These are phyloP conservation scores for Fallopia convolvulus DNA, from an alignment of 148 eudicot species.

Conservation along the genomic window DNA sequence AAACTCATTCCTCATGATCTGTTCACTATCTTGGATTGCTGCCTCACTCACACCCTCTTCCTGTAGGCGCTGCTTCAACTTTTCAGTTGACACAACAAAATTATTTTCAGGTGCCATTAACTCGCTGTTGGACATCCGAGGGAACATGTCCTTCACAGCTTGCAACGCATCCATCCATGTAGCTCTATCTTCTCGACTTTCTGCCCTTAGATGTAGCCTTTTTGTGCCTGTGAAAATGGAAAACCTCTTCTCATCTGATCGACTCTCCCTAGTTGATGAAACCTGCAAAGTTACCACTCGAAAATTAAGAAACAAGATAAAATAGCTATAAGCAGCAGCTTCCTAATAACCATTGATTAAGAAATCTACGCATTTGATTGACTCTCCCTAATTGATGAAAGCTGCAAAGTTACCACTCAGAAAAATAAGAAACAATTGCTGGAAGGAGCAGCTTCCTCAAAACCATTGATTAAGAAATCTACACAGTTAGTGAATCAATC, in stretches of 20 bases:
- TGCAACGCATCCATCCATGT: constrained; percentile 84
- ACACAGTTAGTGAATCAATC: background rate
- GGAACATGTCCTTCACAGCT: constrained; percentile 86
- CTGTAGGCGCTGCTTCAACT: constrained; percentile 55
- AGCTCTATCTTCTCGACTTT: constrained; percentile 59
- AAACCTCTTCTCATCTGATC: constrained; percentile 89
- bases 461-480: background rate
- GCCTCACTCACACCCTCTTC: constrained; percentile 70
- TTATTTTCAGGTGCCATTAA: constrained; percentile 37
- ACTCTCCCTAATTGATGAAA: constrained; percentile 62
- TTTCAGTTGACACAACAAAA: constrained; percentile 50
- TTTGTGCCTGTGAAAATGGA: constrained; percentile 87
- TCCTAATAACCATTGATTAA: too few species aligned
- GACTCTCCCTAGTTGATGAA: constrained; percentile 74
- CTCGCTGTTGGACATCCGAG: constrained; percentile 60
- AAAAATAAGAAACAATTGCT: background rate
- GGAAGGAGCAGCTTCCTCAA: background rate
- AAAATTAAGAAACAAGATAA: background rate
- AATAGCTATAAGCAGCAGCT: background rate
- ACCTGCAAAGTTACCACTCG: constrained; percentile 30
- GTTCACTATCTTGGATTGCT: constrained; percentile 67
- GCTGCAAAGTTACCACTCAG: constrained; percentile 25
- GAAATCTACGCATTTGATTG: background rate
- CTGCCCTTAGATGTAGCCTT: constrained; percentile 83
- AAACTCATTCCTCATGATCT: constrained; percentile 72